Conservation (phyloP, 2,329 filamentous ascomycete genomes). For the Trichoderma sp. region DNA sequence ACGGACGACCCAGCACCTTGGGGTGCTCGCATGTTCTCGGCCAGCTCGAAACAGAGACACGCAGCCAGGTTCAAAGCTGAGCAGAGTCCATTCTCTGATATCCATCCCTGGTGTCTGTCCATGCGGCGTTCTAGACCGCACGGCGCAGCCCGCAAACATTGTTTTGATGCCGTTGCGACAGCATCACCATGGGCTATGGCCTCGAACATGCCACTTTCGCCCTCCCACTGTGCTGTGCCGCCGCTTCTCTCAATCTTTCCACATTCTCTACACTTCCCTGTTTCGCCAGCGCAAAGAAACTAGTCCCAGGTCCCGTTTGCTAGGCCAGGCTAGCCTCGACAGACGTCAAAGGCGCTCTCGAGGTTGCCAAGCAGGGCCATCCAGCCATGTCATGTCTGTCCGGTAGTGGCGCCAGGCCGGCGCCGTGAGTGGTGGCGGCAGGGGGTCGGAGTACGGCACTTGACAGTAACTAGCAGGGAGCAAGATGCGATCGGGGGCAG, state of each 20-base stretch:
- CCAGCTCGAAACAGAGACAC: slow-evolving; percentile 17
- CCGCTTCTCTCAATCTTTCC: not conserved
- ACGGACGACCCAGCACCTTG: slow-evolving; percentile 1
- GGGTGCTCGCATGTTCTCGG: slow-evolving; percentile 22
- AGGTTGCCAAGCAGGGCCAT: not conserved
- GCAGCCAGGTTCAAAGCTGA: not conserved
- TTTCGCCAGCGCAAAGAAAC: slow-evolving; percentile 1
- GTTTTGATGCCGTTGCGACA: slow-evolving; percentile 11
- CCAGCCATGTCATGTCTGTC: not conserved
- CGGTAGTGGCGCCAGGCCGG: slow-evolving; percentile 21
- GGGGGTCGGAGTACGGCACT: slow-evolving; percentile 22
- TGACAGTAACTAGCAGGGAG: slow-evolving; percentile 18
- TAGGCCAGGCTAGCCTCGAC: not conserved
- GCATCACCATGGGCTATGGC: not conserved
- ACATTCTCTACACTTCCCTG: not conserved
- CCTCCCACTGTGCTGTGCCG: not conserved
- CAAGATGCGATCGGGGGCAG: slow-evolving; percentile 12
- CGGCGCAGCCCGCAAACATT: slow-evolving; percentile 15
- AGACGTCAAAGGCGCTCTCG: slow-evolving; percentile 1
- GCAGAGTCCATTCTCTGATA: not conserved
- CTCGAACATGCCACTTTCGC: slow-evolving; percentile 8
- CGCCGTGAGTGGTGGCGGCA: slow-evolving; percentile 20
- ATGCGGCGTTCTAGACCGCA: slow-evolving; percentile 1
- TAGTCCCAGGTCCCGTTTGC: slow-evolving; percentile 7
- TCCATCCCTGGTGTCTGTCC: not conserved